phyloP scores from a whole-genome alignment of 2,329 filamentous ascomycete species.

The Colletotrichum sp. region DNA sequence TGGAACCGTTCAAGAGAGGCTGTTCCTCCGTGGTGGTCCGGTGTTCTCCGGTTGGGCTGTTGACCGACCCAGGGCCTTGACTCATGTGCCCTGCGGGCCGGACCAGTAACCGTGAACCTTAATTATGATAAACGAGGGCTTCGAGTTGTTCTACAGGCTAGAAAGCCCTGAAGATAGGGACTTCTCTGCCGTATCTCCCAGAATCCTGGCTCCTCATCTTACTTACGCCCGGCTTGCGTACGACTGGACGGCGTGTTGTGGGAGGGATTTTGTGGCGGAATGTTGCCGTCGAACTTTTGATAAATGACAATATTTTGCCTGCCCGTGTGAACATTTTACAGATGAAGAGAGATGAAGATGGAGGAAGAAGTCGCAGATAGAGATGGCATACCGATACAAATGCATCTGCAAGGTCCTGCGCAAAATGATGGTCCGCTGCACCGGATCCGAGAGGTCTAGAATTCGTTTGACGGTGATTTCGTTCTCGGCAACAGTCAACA shows the following conservation, averaged over 20 bases:
- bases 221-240: neutral
- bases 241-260: neutral
- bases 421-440: neutral
- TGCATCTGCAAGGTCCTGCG: neutral
- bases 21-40: neutral
- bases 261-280: neutral
- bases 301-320: neutral
- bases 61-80: neutral
- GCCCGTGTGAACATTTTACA: neutral
- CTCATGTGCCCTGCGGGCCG: slow-evolving; percentile 1
- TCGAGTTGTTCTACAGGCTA: neutral
- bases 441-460: neutral
- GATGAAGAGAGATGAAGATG: neutral
- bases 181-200: neutral
- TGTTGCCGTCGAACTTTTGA: neutral
- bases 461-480: neutral
- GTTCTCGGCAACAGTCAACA: neutral
- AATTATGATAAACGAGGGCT: neutral
- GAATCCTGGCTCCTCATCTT: neutral
- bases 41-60: neutral
- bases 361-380: neutral
- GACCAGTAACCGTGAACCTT: neutral
- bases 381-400: neutral
- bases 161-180: neutral
- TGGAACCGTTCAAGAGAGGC: neutral